phyloP scores from a whole-genome alignment of 257 asterid species.

The Fraxinus anomala region DNA sequence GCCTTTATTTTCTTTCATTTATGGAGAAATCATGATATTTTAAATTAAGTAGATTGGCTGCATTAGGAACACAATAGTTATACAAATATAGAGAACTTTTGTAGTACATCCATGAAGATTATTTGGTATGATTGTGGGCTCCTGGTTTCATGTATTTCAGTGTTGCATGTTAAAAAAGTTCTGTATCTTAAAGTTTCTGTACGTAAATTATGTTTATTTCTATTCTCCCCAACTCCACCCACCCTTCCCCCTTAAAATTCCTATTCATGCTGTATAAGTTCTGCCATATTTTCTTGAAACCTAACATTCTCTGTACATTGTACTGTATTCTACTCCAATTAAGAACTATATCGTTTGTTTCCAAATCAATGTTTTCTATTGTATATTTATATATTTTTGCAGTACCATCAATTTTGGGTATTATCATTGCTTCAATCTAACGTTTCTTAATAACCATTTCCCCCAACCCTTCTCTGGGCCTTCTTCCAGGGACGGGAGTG shows the following conservation, averaged over 20 bases:
- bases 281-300: neutral
- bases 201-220: neutral
- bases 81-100: neutral
- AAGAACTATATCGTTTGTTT: neutral
- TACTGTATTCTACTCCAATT: neutral
- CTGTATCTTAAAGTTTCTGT: neutral
- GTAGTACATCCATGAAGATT: neutral
- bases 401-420: slow-evolving; percentile 46
- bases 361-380: neutral
- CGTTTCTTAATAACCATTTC: slow-evolving; percentile 39
- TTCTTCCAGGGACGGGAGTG: slow-evolving; percentile 21
- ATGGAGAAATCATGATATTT: neutral
- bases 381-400: slow-evolving; percentile 24
- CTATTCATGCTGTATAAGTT: neutral
- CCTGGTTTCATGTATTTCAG: slow-evolving; percentile 1
- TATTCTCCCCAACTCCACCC: neutral
- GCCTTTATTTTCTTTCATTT: neutral
- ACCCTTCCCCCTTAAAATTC: neutral
- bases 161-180: neutral
- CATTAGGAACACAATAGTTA: neutral
- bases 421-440: slow-evolving; percentile 40
- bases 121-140: neutral
- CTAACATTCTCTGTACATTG: neutral
- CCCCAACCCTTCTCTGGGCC: slow-evolving; percentile 21
- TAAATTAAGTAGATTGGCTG: neutral